Evolutionary conservation across 202 grass and related monocot genomes (phyloP), one percentile per base, ranked within the genome.

Genomic region (Setaria italica): DNA sequence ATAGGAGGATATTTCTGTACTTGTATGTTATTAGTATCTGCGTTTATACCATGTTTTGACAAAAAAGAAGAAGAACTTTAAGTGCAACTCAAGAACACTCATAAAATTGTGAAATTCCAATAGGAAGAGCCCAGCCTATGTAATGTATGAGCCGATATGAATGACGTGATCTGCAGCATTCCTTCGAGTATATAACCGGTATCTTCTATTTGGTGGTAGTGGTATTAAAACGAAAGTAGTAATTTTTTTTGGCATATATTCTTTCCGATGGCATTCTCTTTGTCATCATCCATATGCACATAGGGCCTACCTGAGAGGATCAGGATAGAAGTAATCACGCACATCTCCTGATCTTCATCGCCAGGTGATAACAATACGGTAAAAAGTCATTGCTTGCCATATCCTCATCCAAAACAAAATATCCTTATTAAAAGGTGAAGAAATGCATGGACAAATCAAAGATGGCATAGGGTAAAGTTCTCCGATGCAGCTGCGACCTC

Each of bases 241-340:
- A 19, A 16, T 17, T 50, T 50, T 17, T 32, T 50, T 16, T 17
- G 1, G 1, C 72, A 74, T 53, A 20, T 50, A 39, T 56, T 11
- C 9, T 25, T 43, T 37, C 14, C 5, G 12, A 66, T 37, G 63
- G 17, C 39, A 37, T 57, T 57, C 9, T 12, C 0, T 20, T 76
- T 39, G 33, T 76, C 72, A 76, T 11, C 17, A 57, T 76, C 51
- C 17, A 76, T 42, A 41, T 42, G 15, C 29, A 64, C 1, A 20
- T 25, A 41, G 19, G 51, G 72, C 51, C 50, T 20, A 39, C 35
- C 41, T 42, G 34, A 77, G 39, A 62, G 13, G 76, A 78, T 78
- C 6, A 6, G 58, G 58, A 63, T 49, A 20, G n/a, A 62, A 25
- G 11, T 43, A 62, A 64, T 49, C 41, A 63, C 47, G 75, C 75